Conservation (phyloP, 2,329 filamentous ascomycete species). For the Fusarium decemcellulare region DNA sequence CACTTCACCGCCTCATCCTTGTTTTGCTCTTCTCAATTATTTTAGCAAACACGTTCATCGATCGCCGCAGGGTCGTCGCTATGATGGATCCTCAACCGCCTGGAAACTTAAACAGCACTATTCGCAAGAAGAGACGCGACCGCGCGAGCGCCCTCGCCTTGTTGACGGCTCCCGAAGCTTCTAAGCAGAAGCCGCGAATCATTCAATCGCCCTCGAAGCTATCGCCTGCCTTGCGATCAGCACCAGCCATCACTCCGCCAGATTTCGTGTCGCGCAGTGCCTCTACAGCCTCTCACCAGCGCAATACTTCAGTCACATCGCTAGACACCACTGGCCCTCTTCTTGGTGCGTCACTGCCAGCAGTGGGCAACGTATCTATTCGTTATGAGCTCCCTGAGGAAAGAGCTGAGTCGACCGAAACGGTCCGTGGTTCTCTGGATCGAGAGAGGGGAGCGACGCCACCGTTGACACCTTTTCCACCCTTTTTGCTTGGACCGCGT, state of each 20-base stretch:
- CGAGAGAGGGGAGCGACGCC: slow-evolving; percentile 25
- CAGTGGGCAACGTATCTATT: slow-evolving; percentile 30
- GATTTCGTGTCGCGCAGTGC: slow-evolving; percentile 17
- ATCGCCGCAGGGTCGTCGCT: background rate
- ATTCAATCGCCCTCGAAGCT: slow-evolving; percentile 24
- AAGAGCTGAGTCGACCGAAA: slow-evolving; percentile 36
- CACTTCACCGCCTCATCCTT: background rate
- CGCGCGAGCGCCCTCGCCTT: slow-evolving; percentile 26
- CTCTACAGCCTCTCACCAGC: slow-evolving; percentile 15
- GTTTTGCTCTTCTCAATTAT: background rate
- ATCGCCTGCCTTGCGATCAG: slow-evolving; percentile 11
- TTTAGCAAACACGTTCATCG: too few species aligned
- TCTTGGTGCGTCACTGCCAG: slow-evolving; percentile 10
- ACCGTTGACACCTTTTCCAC: slow-evolving; percentile 48
- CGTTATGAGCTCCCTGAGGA: background rate
- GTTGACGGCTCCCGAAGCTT: slow-evolving; percentile 29
- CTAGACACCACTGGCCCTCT: slow-evolving; percentile 10
- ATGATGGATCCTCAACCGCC: slow-evolving; percentile 30
- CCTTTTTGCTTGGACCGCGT: slow-evolving; percentile 27
- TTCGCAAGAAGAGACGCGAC: slow-evolving; percentile 35
- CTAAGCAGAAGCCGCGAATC: slow-evolving; percentile 12
- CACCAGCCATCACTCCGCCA: slow-evolving; percentile 23
- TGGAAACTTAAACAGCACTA: slow-evolving; percentile 16
- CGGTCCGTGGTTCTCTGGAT: slow-evolving; percentile 30
- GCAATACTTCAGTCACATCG: slow-evolving; percentile 10